Conservation (phyloP, 1,284 basidiomycete genomes). For the Cutaneotrichosporon cutaneum region DNA sequence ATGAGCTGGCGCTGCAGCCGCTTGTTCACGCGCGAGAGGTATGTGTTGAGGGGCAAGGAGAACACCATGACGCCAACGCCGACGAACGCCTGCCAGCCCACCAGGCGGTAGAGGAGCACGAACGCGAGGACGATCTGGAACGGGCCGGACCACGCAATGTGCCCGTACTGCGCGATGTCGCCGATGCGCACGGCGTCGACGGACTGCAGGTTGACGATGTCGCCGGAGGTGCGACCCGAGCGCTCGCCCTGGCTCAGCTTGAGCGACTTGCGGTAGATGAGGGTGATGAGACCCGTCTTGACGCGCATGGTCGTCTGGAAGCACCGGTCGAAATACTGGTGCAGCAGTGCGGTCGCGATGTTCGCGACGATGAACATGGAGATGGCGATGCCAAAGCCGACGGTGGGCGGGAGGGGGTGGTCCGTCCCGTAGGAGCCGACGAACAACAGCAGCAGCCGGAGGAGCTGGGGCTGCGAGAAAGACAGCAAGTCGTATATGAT, state of each 20-base stretch:
- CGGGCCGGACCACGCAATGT: conserved; percentile 57
- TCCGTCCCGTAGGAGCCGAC: conserved; percentile 65
- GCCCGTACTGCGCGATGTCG: conserved; percentile 76
- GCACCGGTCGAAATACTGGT: conserved; percentile 67
- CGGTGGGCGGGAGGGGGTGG: conserved; percentile 40
- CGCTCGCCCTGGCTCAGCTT: conserved; percentile 81
- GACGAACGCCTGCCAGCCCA: conserved; percentile 89
- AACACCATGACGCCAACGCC: conserved; percentile 89
- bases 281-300: conserved; percentile 78
- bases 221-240: conserved; percentile 70
- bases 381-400: conserved; percentile 73
- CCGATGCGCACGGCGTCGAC: conserved; percentile 77
- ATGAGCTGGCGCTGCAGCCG: conserved; percentile 81
- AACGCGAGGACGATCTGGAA: conserved; percentile 79
- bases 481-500: conserved; percentile 72
- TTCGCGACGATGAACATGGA: conserved; percentile 78
- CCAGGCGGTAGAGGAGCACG: conserved; percentile 78
- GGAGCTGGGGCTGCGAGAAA: conserved; percentile 86
- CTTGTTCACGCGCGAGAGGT: conserved; percentile 73
- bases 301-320: conserved; percentile 74
- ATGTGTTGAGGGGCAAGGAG: conserved; percentile 72
- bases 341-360: conserved; percentile 75
- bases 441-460: conserved; percentile 75
- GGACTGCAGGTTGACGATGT: conserved; percentile 92
- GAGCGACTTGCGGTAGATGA: conserved; percentile 83